Base-by-base conservation (phyloP, 2,329 filamentous ascomycete genomes). In the Pseudogymnoascus destructans region DNA sequence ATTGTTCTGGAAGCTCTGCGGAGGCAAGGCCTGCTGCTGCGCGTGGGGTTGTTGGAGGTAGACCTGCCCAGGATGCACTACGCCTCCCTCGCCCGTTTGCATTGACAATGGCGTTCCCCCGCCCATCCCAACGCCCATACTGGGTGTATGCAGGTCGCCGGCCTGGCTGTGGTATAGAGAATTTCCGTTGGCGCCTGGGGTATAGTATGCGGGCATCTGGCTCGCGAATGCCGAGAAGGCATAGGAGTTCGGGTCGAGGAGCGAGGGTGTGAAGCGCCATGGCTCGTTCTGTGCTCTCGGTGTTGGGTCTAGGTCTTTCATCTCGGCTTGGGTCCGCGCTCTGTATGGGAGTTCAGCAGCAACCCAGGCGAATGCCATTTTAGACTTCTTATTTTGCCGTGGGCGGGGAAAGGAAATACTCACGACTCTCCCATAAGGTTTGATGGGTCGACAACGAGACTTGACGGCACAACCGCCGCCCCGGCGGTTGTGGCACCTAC, bases 181-280 rank as follows among this genome's bases (percentile, higher is more conserved):
- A 68, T 86, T 89, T 62, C 84, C 86, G 49, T 86, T 87, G 62
- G 87, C 88, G 1, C 89, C 95, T 1, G 91, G 88, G 6, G 89
- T 91, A 72, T 95, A 96, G 72, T 93, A 93, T 11, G 85, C 87
- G 13, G 87, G 81, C 49, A 86, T 81, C 63, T 91, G 87, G 71
- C 87, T 89, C 63, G 86, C 83, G 67, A 95, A 92, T 59, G 79
- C 78, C 60, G 82, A 79, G 72, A 95, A 96, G 21, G 83, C 81
- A 70, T 89, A 89, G 27, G 88, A 87, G 70, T 86, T 89, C 15
- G 89, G 84, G 68, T 97, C 92, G 68, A 97, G 79, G 59, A 95
- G 76, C 19, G 90, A 93, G 3, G 91, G 89, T 2, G 91, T 95
- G 67, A 95, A 90, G 64, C 87, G 81, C 84, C 91, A 93, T 65